Evolutionary conservation across 1,284 basidiomycete species (phyloP).

Genomic region (Cutaneotrichosporon cutaneum): DNA sequence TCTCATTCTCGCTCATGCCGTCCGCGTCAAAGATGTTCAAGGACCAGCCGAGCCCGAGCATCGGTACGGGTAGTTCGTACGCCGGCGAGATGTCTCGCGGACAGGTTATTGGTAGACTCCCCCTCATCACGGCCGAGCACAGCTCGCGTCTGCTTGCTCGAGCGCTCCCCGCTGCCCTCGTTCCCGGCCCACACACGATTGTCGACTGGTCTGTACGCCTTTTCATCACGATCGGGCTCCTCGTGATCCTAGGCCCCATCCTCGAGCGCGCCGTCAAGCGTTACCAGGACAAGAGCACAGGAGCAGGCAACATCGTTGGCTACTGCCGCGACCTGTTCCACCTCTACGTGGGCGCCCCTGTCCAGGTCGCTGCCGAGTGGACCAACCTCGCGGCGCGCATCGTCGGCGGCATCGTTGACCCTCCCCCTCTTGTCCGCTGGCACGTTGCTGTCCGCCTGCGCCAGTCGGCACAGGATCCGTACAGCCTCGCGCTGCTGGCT

Average conservation of each 20-base stretch:
- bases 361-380: conserved; percentile 25
- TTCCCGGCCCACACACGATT: conserved; percentile 33
- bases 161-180: conserved; percentile 32
- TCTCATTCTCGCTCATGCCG: conserved; percentile 45
- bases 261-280: conserved; percentile 21
- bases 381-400: conserved; percentile 34
- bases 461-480: conserved; percentile 31
- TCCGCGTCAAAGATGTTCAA: conserved; percentile 36
- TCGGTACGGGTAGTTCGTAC: neutral
- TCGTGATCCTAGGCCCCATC: conserved; percentile 34
- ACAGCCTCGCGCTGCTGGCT: conserved; percentile 43
- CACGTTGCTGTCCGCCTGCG: conserved; percentile 38
- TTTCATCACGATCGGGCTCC: conserved; percentile 37
- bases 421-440: conserved; percentile 24
- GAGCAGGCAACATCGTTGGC: conserved; percentile 20
- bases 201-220: conserved; percentile 46
- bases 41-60: conserved; percentile 12
- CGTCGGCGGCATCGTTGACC: conserved; percentile 28
- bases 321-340: conserved; percentile 28
- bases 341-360: conserved; percentile 12
- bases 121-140: conserved; percentile 48
- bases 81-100: conserved; percentile 21
- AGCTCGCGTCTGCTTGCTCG: conserved; percentile 37
- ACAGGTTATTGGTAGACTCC: conserved; percentile 40
- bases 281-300: conserved; percentile 24